Percentiles rank a stretch among this genome's conserved stretches.
phyloP scores from a whole-genome alignment of 129 eudicot species.

The Cynara cardunculus region DNA sequence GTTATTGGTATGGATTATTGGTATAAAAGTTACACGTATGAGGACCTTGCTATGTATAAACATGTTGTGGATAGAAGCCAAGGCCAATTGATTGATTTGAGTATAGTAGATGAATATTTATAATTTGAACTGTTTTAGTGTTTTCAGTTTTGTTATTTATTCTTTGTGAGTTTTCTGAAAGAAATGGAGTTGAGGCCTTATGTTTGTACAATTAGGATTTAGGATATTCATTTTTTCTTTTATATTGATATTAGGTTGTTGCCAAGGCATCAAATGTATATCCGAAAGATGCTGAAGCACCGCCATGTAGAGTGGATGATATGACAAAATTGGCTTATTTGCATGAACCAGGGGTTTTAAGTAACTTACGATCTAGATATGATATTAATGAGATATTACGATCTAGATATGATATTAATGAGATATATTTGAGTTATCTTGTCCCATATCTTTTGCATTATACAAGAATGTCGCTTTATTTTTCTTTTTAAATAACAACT shows the following conservation, averaged over 20 bases:
- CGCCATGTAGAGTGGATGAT: conserved; percentile 91
- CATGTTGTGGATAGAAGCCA: too few species aligned
- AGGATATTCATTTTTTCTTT: background rate
- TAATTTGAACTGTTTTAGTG: background rate
- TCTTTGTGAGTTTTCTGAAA: too few species aligned
- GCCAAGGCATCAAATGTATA: conserved; percentile 63
- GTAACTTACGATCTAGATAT: conserved; percentile 77
- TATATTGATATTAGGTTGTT: conserved; percentile 46
- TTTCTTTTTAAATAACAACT: background rate
- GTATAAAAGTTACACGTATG: too few species aligned
- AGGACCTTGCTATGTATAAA: too few species aligned
- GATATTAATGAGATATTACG: conserved; percentile 88
- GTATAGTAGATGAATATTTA: background rate
- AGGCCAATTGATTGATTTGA: background rate
- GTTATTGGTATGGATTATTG: too few species aligned
- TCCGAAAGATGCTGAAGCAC: conserved; percentile 88
- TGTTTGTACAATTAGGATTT: background rate
- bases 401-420: too few species aligned
- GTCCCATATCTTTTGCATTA: background rate
- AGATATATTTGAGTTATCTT: conserved; percentile 69
- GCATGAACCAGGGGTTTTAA: conserved; percentile 89
- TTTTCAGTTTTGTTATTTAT: too few species aligned
- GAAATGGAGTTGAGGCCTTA: background rate
- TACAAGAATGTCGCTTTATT: background rate
- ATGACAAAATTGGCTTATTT: conserved; percentile 91